Conservation (phyloP, 495 filamentous ascomycete species). For the Tuber brumale region DNA sequence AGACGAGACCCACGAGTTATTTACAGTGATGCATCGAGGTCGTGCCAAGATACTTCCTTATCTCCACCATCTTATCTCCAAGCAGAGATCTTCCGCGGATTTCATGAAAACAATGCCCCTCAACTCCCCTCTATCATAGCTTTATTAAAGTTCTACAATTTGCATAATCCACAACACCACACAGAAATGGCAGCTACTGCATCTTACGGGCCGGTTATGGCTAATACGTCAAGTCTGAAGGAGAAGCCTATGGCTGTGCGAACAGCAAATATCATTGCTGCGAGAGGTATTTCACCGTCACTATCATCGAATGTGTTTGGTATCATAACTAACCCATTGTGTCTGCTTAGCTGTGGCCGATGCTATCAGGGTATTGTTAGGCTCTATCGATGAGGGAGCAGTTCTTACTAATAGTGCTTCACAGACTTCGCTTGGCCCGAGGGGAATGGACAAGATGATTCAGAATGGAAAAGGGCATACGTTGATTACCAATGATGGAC, state of each 20-base stretch:
- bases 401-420: constrained; percentile 42
- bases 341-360: constrained; percentile 67
- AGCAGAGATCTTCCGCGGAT: neutral
- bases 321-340: constrained; percentile 43
- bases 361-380: constrained; percentile 69
- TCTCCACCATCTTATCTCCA: constrained; percentile 28
- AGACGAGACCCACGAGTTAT: neutral
- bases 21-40: neutral
- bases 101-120: constrained; percentile 36
- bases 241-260: constrained; percentile 97
- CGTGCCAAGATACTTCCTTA: constrained; percentile 22
- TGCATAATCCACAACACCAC: constrained; percentile 26
- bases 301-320: neutral
- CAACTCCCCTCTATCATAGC: constrained; percentile 30
- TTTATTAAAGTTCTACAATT: constrained; percentile 28
- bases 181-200: constrained; percentile 28
- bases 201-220: constrained; percentile 23
- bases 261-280: constrained; percentile 90
- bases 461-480: constrained; percentile 93
- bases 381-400: constrained; percentile 44
- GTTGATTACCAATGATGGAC: constrained; percentile 98
- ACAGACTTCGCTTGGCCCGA: constrained; percentile 57
- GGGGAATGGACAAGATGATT: constrained; percentile 99
- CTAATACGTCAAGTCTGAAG: constrained; percentile 49
- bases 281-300: constrained; percentile 61